Evolutionary conservation across 1,284 basidiomycete genomes (phyloP).

Genomic region (Irpex sp.): DNA sequence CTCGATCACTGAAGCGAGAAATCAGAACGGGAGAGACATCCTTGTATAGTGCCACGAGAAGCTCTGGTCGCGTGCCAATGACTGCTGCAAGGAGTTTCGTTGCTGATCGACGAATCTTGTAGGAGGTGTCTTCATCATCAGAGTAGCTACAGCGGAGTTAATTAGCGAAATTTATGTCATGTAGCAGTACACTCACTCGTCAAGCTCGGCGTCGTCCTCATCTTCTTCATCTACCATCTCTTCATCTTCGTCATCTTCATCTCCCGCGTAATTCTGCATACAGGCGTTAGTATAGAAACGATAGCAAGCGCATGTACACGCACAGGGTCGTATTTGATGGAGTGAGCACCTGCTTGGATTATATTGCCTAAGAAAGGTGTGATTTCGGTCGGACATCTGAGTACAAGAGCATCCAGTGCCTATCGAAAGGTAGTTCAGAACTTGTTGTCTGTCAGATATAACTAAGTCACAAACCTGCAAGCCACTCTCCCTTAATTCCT

Average conservation of each 20-base stretch:
- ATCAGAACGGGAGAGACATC: conserved; percentile 90
- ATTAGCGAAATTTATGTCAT: not conserved
- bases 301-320: conserved; percentile 35
- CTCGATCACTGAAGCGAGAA: conserved; percentile 92
- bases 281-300: conserved; percentile 7
- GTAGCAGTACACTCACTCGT: conserved; percentile 58
- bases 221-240: conserved; percentile 84
- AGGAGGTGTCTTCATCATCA: conserved; percentile 99
- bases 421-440: conserved; percentile 35
- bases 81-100: conserved; percentile 91
- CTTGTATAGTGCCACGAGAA: conserved; percentile 84
- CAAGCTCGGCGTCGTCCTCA: conserved; percentile 84
- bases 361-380: conserved; percentile 79
- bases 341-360: conserved; percentile 75
- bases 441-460: not conserved
- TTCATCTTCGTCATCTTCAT: conserved; percentile 81
- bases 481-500: conserved; percentile 83
- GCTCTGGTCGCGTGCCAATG: conserved; percentile 90
- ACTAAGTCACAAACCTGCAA: conserved; percentile 61
- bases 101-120: conserved; percentile 95
- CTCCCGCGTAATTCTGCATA: conserved; percentile 87
- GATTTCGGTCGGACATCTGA: conserved; percentile 88
- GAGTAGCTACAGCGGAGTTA: conserved; percentile 74
- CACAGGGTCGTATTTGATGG: conserved; percentile 95
- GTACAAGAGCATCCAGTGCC: conserved; percentile 87